Percentiles rank a stretch among this genome's conserved stretches.
phyloP scores from a whole-genome alignment of 2,329 filamentous ascomycete genomes.

The Hypoxylon sp. region DNA sequence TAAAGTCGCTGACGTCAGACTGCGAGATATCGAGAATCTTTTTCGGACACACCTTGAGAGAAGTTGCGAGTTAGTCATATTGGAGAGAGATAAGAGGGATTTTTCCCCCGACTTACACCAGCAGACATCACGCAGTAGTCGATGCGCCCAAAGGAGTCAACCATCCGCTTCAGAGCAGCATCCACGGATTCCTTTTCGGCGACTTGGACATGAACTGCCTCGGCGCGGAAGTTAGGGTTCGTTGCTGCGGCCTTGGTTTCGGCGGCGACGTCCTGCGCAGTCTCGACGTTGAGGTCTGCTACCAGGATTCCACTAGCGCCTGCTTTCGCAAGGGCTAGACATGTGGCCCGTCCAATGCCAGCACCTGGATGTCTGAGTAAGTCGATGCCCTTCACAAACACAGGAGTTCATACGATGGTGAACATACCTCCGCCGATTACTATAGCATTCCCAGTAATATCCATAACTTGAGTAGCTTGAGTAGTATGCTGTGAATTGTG shows the following conservation, averaged over 20 bases:
- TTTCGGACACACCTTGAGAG: conserved; percentile 11
- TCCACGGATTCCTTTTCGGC: conserved; percentile 25
- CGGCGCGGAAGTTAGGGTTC: conserved; percentile 26
- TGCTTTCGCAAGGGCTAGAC: conserved; percentile 27
- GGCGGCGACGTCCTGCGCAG: conserved; percentile 14
- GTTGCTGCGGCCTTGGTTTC: conserved; percentile 20
- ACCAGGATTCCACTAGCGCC: conserved; percentile 34
- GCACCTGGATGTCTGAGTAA: neutral
- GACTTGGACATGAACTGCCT: conserved; percentile 36
- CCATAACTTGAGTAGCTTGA: neutral
- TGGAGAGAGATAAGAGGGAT: neutral
- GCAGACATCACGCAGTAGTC: conserved; percentile 41
- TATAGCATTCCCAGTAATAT: neutral
- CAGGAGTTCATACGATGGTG: neutral
- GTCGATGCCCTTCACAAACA: neutral
- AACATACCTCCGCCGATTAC: neutral
- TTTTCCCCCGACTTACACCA: conserved; percentile 28
- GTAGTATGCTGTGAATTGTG: neutral
- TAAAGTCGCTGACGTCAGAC: conserved; percentile 39
- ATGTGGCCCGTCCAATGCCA: conserved; percentile 7
- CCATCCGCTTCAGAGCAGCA: conserved; percentile 12
- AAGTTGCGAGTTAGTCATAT: neutral
- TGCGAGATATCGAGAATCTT: conserved; percentile 19
- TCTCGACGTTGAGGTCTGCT: conserved; percentile 39
- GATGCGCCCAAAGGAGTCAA: conserved; percentile 34